These are phyloP conservation scores for Gamarada debralockiae DNA, from an alignment of 495 filamentous ascomycete genomes.

Conservation along the genomic window DNA sequence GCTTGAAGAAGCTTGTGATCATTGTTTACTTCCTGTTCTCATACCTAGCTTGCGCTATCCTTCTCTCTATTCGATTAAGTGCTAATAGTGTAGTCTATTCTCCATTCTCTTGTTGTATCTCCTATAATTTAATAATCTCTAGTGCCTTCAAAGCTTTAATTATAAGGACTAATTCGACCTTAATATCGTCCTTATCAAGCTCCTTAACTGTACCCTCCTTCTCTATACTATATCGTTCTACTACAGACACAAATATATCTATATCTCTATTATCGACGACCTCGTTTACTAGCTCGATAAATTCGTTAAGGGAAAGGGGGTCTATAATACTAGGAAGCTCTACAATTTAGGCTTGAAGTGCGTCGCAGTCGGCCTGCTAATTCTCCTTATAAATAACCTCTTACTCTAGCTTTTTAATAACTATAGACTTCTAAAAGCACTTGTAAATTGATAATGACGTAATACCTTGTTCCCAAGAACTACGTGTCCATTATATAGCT, in stretches of 20 bases:
- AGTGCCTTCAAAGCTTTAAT: neutral
- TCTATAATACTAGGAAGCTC: neutral
- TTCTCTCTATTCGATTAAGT: no score
- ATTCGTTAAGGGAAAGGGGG: neutral
- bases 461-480: neutral
- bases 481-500: conserved; percentile 5
- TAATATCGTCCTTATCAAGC: neutral
- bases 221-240: conserved; percentile 1
- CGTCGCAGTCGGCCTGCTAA: neutral
- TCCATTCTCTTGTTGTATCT: neutral
- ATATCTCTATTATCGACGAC: neutral
- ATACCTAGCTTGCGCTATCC: no score
- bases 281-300: neutral
- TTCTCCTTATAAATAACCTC: neutral
- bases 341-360: conserved; percentile 1
- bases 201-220: neutral
- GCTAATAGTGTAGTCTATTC: no score
- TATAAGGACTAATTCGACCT: neutral
- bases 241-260: conserved; percentile 3
- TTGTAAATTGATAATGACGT: neutral
- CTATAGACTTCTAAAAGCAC: conserved; percentile 2
- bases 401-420: neutral
- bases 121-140: neutral
- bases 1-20: no score
- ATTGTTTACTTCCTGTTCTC: no score